A percentile compares a stretch with the other conserved stretches of the same genome.
These are phyloP conservation scores for Saururus chinensis DNA, from an alignment of 164 flowering plant genomes.

Conservation along the genomic window DNA sequence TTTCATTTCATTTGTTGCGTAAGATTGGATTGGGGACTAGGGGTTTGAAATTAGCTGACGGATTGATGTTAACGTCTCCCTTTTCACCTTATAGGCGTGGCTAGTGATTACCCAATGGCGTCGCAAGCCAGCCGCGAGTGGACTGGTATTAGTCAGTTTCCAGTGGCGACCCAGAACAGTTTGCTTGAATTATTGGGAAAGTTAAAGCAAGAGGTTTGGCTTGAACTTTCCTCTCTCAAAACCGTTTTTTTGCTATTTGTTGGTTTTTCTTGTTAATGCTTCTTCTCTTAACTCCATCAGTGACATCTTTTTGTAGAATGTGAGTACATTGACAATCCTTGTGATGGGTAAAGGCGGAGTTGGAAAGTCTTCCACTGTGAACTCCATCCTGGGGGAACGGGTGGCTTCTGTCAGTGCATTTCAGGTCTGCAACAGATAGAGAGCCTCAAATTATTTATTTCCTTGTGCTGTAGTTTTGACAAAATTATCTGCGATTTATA, in stretches of 20 bases:
- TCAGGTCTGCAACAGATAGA: slow-evolving; percentile 36
- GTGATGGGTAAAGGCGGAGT: slow-evolving; percentile 99
- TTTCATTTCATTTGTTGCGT: too few relatives aligned
- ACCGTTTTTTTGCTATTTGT: not conserved
- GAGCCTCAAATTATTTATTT: not conserved
- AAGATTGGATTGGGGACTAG: too few relatives aligned
- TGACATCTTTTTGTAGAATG: slow-evolving; percentile 36
- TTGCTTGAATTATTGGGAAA: slow-evolving; percentile 63
- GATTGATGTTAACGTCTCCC: too few relatives aligned
- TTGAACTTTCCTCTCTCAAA: not conserved
- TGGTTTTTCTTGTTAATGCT: not conserved
- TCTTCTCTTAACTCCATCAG: not conserved
- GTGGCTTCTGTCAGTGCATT: slow-evolving; percentile 75
- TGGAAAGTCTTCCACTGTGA: slow-evolving; percentile 93
- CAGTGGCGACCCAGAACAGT: slow-evolving; percentile 64
- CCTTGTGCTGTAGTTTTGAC: not conserved
- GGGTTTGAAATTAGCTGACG: too few relatives aligned
- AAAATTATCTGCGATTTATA: too few relatives aligned
- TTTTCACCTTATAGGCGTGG: too few relatives aligned
- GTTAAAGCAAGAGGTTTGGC: slow-evolving; percentile 69
- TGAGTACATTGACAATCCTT: slow-evolving; percentile 71
- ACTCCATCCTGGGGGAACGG: slow-evolving; percentile 86
- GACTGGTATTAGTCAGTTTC: slow-evolving; percentile 82
- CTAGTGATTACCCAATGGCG: slow-evolving; percentile 28
- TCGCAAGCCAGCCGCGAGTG: slow-evolving; percentile 57